Evolutionary conservation across 2,329 filamentous ascomycete species (phyloP).

Genomic region (Diplocarpon rosae): DNA sequence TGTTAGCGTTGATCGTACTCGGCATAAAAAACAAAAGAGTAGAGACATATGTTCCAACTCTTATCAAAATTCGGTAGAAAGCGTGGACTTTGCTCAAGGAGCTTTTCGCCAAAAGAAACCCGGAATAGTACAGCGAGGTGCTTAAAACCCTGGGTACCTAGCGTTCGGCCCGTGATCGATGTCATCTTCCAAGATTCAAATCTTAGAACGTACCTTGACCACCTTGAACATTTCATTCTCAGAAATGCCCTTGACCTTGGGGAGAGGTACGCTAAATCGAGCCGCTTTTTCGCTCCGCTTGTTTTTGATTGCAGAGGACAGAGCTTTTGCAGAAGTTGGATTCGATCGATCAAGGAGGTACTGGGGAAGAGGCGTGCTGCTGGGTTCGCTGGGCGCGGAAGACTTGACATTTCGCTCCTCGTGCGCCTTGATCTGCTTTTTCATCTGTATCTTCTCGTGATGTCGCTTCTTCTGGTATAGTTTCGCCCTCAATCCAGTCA

Average conservation of each 20-base stretch:
- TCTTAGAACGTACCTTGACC: slow-evolving; percentile 32
- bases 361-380: slow-evolving; percentile 71
- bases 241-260: slow-evolving; percentile 85
- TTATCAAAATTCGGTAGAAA: background rate
- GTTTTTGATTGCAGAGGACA: slow-evolving; percentile 79
- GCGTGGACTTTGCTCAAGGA: too few species aligned
- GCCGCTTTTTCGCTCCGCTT: slow-evolving; percentile 90
- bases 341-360: slow-evolving; percentile 79
- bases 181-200: background rate
- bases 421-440: slow-evolving; percentile 85
- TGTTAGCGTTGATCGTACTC: background rate
- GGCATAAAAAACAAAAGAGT: background rate
- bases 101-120: too few species aligned
- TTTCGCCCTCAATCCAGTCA: slow-evolving; percentile 86
- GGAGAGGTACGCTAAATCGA: slow-evolving; percentile 82
- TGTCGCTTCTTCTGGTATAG: slow-evolving; percentile 85
- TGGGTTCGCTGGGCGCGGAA: slow-evolving; percentile 55
- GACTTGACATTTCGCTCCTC: slow-evolving; percentile 90
- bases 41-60: background rate
- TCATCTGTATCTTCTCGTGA: slow-evolving; percentile 98
- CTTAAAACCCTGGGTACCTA: too few species aligned
- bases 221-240: slow-evolving; percentile 99
- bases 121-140: too few species aligned
- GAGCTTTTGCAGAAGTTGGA: slow-evolving; percentile 51
- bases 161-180: background rate